A percentile compares a stretch with the other conserved stretches of the same genome.
phyloP scores from a whole-genome alignment of 2,329 filamentous ascomycete species.

The Aspergillus hiratsukae region DNA sequence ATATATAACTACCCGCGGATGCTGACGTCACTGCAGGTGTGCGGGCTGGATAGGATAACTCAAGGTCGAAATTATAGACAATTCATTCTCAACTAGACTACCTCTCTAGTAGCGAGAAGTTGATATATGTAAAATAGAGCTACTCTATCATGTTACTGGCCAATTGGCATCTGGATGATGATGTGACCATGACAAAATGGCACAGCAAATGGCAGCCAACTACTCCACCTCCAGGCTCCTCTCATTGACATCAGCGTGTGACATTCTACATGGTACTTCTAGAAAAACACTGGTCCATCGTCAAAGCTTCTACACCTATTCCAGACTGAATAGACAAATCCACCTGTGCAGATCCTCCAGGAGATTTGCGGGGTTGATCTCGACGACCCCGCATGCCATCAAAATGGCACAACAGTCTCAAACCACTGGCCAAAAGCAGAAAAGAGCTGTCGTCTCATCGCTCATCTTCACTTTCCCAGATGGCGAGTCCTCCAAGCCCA shows the following conservation, averaged over 20 bases:
- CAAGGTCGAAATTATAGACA: too few relatives aligned
- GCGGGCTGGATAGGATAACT: not conserved
- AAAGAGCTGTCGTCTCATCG: constrained; percentile 40
- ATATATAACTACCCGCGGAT: not conserved
- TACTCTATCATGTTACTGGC: too few relatives aligned
- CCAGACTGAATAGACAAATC: not conserved
- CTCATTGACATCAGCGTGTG: not conserved
- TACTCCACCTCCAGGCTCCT: not conserved
- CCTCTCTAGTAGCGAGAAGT: too few relatives aligned
- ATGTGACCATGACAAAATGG: constrained; percentile 12
- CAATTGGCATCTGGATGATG: not conserved
- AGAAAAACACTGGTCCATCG: not conserved
- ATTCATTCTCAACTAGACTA: too few relatives aligned
- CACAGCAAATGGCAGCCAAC: not conserved
- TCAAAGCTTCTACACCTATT: not conserved
- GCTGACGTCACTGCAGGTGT: not conserved
- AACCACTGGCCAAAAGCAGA: constrained; percentile 4
- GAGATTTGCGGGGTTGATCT: not conserved
- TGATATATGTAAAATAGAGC: not conserved
- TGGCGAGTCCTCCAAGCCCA: constrained; percentile 24
- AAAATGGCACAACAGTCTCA: constrained; percentile 10
- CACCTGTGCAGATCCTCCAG: not conserved
- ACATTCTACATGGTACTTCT: not conserved
- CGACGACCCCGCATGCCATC: not conserved
- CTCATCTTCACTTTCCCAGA: constrained; percentile 37